Percentiles rank a stretch among this genome's conserved stretches.
Evolutionary conservation across 2,329 filamentous ascomycete species (phyloP).

Genomic region (Reticulascus tulasneorum): DNA sequence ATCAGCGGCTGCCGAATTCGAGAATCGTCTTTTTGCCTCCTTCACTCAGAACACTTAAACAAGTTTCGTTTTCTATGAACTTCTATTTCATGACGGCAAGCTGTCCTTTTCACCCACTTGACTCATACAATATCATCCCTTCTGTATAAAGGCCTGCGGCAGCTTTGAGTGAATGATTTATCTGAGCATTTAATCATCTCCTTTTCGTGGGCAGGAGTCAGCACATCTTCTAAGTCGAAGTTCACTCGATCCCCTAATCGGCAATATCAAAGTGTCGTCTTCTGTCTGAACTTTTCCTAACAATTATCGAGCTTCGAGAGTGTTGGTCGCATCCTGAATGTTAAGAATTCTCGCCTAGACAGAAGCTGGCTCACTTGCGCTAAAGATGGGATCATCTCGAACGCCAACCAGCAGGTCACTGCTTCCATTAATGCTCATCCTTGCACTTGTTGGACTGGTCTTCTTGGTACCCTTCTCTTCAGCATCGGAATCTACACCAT

Average conservation of each 20-base stretch:
- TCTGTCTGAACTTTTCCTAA: no score
- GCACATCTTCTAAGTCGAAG: no score
- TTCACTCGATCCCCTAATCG: no score
- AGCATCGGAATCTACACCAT: constrained; percentile 9
- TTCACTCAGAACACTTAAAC: constrained; percentile 8
- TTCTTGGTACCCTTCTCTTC: constrained; percentile 6
- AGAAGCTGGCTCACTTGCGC: no score
- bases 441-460: constrained; percentile 8
- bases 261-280: no score
- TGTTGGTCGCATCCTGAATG: no score
- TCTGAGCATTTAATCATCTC: no score
- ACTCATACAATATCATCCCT: constrained; percentile 6
- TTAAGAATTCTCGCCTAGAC: no score
- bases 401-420: not conserved
- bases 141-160: not conserved
- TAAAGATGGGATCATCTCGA: no score
- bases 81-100: constrained; percentile 11
- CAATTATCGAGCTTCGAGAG: no score
- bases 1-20: constrained; percentile 14
- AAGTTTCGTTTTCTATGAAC: constrained; percentile 12
- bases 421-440: constrained; percentile 4
- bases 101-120: constrained; percentile 13
- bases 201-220: no score
- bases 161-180: no score
- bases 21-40: constrained; percentile 9